These are phyloP conservation scores for Ambrosia hybrid DNA, from an alignment of 140 eudicot species.

Conservation along the genomic window DNA sequence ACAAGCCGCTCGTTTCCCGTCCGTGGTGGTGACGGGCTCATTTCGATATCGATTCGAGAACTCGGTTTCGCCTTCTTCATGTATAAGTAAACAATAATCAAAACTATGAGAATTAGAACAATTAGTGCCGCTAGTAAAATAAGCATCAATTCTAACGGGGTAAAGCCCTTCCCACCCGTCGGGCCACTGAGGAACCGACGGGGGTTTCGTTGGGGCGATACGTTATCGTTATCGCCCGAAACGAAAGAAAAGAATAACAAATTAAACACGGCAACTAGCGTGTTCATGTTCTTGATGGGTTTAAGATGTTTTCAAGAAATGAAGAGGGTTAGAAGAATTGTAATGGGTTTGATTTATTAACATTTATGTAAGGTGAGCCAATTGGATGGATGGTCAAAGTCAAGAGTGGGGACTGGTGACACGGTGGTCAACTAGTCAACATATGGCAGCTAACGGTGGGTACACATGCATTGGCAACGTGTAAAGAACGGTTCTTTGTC, in stretches of 20 bases:
- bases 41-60: slow-evolving; percentile 34
- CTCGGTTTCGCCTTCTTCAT: slow-evolving; percentile 25
- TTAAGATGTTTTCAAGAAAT: background rate
- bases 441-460: slow-evolving; percentile 22
- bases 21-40: slow-evolving; percentile 30
- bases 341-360: background rate
- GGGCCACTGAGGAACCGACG: slow-evolving; percentile 21
- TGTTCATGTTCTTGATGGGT: background rate
- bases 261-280: background rate
- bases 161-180: slow-evolving; percentile 25
- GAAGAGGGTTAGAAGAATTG: background rate
- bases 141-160: slow-evolving; percentile 33
- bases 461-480: slow-evolving; percentile 14
- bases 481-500: slow-evolving; percentile 21
- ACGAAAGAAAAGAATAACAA: slow-evolving; percentile 17
- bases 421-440: slow-evolving; percentile 22
- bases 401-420: slow-evolving; percentile 13
- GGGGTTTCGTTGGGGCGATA: slow-evolving; percentile 22
- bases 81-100: slow-evolving; percentile 39
- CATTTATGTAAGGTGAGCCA: background rate
- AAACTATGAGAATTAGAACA: slow-evolving; percentile 39
- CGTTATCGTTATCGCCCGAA: slow-evolving; percentile 21
- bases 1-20: slow-evolving; percentile 44
- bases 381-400: slow-evolving; percentile 7
- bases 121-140: slow-evolving; percentile 41